phyloP scores from a whole-genome alignment of 2,329 filamentous ascomycete genomes.

The Phoma sp. region DNA sequence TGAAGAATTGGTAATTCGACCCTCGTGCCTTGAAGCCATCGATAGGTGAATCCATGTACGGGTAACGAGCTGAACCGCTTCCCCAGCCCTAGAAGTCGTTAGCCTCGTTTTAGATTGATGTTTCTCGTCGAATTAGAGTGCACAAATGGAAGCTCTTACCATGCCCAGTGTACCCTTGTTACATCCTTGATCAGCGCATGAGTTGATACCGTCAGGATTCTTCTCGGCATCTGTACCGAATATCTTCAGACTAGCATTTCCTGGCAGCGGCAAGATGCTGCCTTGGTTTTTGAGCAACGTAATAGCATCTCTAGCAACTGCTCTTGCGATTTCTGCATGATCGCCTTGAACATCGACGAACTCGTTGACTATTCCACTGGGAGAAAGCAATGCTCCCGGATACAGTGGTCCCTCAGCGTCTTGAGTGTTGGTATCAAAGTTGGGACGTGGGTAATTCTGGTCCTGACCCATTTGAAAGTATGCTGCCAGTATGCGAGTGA shows the following conservation, averaged over 20 bases:
- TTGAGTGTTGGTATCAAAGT: slow-evolving; percentile 47
- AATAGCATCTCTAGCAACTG: slow-evolving; percentile 62
- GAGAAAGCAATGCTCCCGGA: slow-evolving; percentile 59
- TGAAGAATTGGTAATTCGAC: slow-evolving; percentile 66
- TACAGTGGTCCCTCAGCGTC: slow-evolving; percentile 45
- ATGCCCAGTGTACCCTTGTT: slow-evolving; percentile 75
- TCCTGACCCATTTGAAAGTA: slow-evolving; percentile 71
- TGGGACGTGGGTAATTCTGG: slow-evolving; percentile 51
- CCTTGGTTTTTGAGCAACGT: slow-evolving; percentile 69
- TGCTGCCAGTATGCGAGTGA: slow-evolving; percentile 80
- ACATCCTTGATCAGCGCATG: slow-evolving; percentile 70
- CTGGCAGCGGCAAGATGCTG: slow-evolving; percentile 58
- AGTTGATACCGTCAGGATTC: slow-evolving; percentile 68
- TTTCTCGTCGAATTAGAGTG: background rate
- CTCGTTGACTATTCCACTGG: slow-evolving; percentile 70
- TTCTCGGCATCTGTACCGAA: slow-evolving; percentile 59
- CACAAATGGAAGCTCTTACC: slow-evolving; percentile 45
- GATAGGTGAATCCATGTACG: slow-evolving; percentile 72
- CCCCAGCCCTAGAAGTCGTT: slow-evolving; percentile 69
- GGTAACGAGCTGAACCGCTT: slow-evolving; percentile 74
- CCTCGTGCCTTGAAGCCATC: slow-evolving; percentile 71
- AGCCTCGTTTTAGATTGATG: background rate
- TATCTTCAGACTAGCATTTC: slow-evolving; percentile 39
- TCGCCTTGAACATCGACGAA: slow-evolving; percentile 66
- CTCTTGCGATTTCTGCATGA: slow-evolving; percentile 58